Evolutionary conservation across 495 filamentous ascomycete genomes (phyloP), one percentile per base, ranked within the genome.

Genomic region (Tuber microsphaerosporum): DNA sequence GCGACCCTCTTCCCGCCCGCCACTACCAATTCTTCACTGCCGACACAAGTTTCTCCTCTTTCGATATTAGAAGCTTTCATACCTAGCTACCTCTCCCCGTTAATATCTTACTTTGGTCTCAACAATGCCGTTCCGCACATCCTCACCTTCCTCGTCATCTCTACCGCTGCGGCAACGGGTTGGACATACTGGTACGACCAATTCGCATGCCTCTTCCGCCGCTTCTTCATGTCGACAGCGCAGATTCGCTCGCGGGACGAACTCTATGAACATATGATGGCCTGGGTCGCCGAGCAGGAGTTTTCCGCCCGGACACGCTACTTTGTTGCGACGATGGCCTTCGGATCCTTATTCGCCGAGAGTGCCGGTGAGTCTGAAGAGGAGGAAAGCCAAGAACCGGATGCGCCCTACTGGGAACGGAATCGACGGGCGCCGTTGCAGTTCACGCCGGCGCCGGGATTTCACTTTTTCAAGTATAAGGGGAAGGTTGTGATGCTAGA

Each of bases 171-270:
- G 26, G 77, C 77, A 37, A 73, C 77, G 10, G 75, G 77, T 9
- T 79, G 76, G 77, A 76, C 74, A 71, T 79, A 79, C 69, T 79
- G 77, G 77, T 79, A 79, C 70, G 77, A 79, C 65, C 75, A 72
- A 46, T 34, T 79, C 19, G 46, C 72, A 41, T 73, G 68, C 61
- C 7, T 79, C 70, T 71, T 42, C 61, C 68, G 74, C 46, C 77
- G 77, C 65, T 79, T 79, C 76, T 42, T 79, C 76, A 79, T 79
- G 77, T 74, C 77, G 34, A 79, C 77, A 43, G 77, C 72, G 26
- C 77, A 79, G 73, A 70, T 79, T 39, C 76, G 77, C 76, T 79
- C 77, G 34, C 77, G 76, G 45, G 77, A 79, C 20, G 77, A 79
- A 16, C 56, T 79, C 10, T 79, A 79, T 43, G 76, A 79, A 2